Base-by-base conservation (phyloP, 2,329 filamentous ascomycete species). In the Calonectria honghensis region DNA sequence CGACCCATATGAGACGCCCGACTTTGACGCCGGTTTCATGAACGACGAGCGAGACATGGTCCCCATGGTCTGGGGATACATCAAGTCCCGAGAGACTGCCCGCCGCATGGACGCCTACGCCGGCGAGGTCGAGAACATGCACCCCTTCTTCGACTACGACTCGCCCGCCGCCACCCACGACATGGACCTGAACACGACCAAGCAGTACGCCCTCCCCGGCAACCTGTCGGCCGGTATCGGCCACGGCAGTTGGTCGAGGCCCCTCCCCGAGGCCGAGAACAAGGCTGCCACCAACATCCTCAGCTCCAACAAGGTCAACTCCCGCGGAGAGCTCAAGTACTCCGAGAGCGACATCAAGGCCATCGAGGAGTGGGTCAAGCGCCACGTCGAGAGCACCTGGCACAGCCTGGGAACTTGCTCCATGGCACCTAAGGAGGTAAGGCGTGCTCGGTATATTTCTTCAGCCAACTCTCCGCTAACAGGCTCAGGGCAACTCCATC, bases 41-140 rank as follows among this genome's bases (percentile, higher is more conserved):
- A 96, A 95, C 80, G 94, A 96, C 85, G 93, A 95, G 85, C 90
- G 94, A 31, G 94, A 96, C 81, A 96, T 96, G 94, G 94, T 92
- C 1, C 94, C 94, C 11, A 95, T 94, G 92, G 93, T 96, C 7
- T 96, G 94, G 94, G 93, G 93, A 5, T 96, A 96, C 85, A 94
- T 95, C 88, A 95, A 95, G 86, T 94, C 93, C 2, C 93, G 94
- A 72, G 94, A 95, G 88, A 96, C 94, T 4, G 94, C 94, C 2
- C 90, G 94, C 4, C 91, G 94, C 76, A 95, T 95, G 94, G 90
- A 93, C 32, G 92, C 94, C 0, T 96, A 95, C 77, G 94, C 94
- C 1, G 94, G 94, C 74, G 94, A 96, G 83, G 93, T 94, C 7
- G 85, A 90, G 78, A 85, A 83, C 66, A 91, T 91, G 86, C 94